Evolutionary conservation across 208 protist species (phyloP).

Genomic region (Trypanosoma cruzi): DNA sequence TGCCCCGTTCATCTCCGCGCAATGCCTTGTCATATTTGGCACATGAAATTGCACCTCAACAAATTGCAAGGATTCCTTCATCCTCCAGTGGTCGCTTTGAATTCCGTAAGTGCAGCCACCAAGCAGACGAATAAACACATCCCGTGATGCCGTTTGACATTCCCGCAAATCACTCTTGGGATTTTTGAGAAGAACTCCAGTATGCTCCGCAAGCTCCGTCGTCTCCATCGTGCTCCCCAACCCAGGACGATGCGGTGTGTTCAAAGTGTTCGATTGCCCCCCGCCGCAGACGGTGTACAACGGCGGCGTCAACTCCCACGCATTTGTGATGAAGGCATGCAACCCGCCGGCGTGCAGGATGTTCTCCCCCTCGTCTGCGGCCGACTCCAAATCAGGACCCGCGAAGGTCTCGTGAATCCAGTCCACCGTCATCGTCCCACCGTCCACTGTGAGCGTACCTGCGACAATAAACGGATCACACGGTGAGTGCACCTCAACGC

Average conservation of each 20-base stretch:
- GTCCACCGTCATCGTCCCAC: conserved; percentile 34
- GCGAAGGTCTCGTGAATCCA: conserved; percentile 32
- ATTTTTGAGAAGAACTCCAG: conserved; percentile 28
- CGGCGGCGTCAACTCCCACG: conserved; percentile 8
- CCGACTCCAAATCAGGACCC: conserved; percentile 15
- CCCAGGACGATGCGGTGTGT: conserved; percentile 43
- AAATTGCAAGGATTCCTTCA: conserved; percentile 51
- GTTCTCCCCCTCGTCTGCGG: conserved; percentile 9
- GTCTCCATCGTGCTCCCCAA: conserved; percentile 33
- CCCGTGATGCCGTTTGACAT: conserved; percentile 30
- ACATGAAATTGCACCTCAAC: conserved; percentile 55
- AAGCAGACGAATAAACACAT: conserved; percentile 50
- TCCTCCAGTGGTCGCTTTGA: conserved; percentile 26
- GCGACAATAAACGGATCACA: conserved; percentile 28
- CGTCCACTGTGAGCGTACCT: conserved; percentile 42
- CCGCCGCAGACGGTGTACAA: conserved; percentile 45
- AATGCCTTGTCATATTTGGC: conserved; percentile 26
- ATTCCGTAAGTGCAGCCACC: conserved; percentile 27
- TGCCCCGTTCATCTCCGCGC: conserved; percentile 16
- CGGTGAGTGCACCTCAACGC: conserved; percentile 52
- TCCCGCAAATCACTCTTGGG: neutral
- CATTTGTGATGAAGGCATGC: conserved; percentile 23
- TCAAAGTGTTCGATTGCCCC: conserved; percentile 45
- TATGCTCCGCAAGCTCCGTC: conserved; percentile 53
- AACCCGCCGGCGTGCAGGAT: conserved; percentile 37